Evolutionary conservation across 805 yeast species (phyloP), one percentile per base, ranked within the genome.

Genomic region (Schwanniomyces sp.): DNA sequence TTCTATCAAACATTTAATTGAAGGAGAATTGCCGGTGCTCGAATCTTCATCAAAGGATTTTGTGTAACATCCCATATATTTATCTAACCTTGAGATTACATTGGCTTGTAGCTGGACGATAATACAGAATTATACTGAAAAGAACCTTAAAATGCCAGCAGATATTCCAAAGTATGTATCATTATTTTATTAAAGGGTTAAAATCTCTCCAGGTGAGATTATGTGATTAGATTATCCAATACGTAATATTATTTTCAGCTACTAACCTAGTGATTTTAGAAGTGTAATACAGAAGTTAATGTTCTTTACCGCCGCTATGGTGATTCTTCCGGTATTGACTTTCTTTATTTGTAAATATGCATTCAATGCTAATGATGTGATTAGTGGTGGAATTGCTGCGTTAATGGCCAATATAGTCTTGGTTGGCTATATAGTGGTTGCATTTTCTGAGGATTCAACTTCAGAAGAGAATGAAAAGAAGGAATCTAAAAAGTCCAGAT

Each of bases 321-420:
- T 88, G 44, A 66, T 79, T 21, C 74, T 82, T 42, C 95, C 95
- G 21, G 58, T 88, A 52, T 45, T 76, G 25, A 70, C 86, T 1
- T 88, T 88, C 64, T 88, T 88, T 62, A 50, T 67, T 1, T 63
- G 75, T 12, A 85, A 81, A 54, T 75, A 74, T 55, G 48, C 72
- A 16, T 65, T 69, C 49, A 61, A 56, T 45, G 74, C 71, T 41
- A 86, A 80, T 57, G 79, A 91, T 1, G 64, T 87, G 11, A 69
- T 85, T 10, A 83, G 90, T 43, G 95, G 95, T 37, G 94, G 94
- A 2, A 59, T 84, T n/a, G 89, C 91, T 32, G 94, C 94, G 2
- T 72, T 81, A 14, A 80, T 80, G 47, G 94, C 94, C 25, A 88
- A 88, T 59, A 67, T 84, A 6, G 94, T 88, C 17, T 69, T 88